These are phyloP conservation scores for Trichomonascaceae sp. DNA, from an alignment of 1,139 yeast species.

Conservation along the genomic window DNA sequence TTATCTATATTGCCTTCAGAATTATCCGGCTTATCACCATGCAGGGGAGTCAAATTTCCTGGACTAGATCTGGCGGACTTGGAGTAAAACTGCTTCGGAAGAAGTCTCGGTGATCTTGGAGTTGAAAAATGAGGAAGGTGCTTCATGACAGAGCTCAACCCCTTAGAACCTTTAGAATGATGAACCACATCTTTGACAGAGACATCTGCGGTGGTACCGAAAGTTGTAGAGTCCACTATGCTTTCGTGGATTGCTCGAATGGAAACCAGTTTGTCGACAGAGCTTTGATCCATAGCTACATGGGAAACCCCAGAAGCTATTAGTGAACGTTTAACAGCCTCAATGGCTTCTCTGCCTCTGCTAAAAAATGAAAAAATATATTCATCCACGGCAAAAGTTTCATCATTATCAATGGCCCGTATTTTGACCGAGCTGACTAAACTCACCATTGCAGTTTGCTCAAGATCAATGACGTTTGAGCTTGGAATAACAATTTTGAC, in stretches of 20 bases:
- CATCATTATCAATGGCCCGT: conserved; percentile 46
- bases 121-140: conserved; percentile 1
- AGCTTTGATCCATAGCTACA: conserved; percentile 11
- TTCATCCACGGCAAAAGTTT: conserved; percentile 54
- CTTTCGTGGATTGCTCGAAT: conserved; percentile 4
- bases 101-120: background rate
- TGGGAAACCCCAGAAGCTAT: conserved; percentile 17
- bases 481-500: conserved; percentile 76
- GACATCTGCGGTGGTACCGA: background rate
- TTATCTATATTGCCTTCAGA: background rate
- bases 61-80: background rate
- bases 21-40: background rate
- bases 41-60: background rate
- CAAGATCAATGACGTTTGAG: conserved; percentile 57
- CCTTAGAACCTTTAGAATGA: conserved; percentile 2
- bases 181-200: conserved; percentile 8
- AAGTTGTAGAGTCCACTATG: conserved; percentile 10
- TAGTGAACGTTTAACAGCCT: conserved; percentile 16
- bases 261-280: conserved; percentile 1
- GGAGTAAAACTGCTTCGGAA: background rate
- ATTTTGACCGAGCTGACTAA: conserved; percentile 43
- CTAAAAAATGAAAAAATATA: conserved; percentile 61
- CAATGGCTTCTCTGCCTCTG: conserved; percentile 15
- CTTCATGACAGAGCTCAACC: conserved; percentile 3
- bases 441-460: conserved; percentile 46